Evolutionary conservation across 306 rosid genomes (phyloP), one percentile per base, ranked within the genome.

Genomic region (Pyrus bretschneideri): DNA sequence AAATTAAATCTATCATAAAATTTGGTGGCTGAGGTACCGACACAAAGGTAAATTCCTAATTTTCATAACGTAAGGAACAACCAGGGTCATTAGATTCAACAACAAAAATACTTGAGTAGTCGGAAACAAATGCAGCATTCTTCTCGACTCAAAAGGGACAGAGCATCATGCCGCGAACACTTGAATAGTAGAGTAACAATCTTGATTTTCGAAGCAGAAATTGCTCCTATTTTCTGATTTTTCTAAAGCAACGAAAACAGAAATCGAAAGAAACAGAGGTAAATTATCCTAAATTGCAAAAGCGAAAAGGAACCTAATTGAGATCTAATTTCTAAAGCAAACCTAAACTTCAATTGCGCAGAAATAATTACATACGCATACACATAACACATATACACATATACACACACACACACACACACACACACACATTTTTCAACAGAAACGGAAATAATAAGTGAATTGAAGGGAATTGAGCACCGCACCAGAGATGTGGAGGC

Each of bases 401-500:
- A 14, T 51, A 49, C 3, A 31, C 4, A 31, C 3, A 38, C 25
- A 38, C 25, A 44, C 2, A 27, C 0, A 23, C 4, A 4, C 8
- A 27, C 9, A 13, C 1, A 2, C 17, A 65, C 19, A 46, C 25
- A 70, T 63, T 70, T 75, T 62, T 29, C 67, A 33, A 57, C 35
- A 65, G 75, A 60, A 80, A 58, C 19, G 49, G 10, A 65, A n/a
- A 27, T 44, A 18, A 75, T 30, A 13, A 55, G 25, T 15, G 3
- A 51, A 52, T 9, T 22, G 55, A 76, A 52, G 4, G 77, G 77
- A 60, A 33, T 19, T 33, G 18, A 75, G 67, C 64, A 86, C 83
- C 64, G 19, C 42, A 95, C 97, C 87, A 7, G 86, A 73, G 74
- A 63, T 67, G 73, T 76, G 87, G 80, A 90, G 73, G 11, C 88